Percentiles rank a stretch among this genome's conserved stretches.
phyloP scores from a whole-genome alignment of 257 asterid species.

The Euphrasia confusa region DNA sequence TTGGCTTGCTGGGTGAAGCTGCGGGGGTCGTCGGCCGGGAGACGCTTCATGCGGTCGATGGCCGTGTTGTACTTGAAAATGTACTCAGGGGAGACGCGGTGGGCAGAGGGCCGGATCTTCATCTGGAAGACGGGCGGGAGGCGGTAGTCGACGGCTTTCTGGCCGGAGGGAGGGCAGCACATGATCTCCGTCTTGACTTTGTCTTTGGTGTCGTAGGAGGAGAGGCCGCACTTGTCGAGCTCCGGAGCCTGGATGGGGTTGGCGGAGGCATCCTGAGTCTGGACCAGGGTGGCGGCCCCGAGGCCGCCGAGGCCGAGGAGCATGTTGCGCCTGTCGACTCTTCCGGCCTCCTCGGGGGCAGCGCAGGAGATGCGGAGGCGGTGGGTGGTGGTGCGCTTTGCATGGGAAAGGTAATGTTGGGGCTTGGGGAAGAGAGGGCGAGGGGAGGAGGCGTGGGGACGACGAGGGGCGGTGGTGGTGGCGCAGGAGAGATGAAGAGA shows the following conservation, averaged over 20 bases:
- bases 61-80: slow-evolving; percentile 29
- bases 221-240: slow-evolving; percentile 9
- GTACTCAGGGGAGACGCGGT: slow-evolving; percentile 22
- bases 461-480: too few species aligned
- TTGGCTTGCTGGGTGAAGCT: slow-evolving; percentile 31
- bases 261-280: not conserved
- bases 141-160: slow-evolving; percentile 15
- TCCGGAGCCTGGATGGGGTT: slow-evolving; percentile 5
- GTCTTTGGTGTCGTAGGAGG: not conserved
- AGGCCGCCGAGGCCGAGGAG: too few species aligned
- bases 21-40: slow-evolving; percentile 31
- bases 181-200: slow-evolving; percentile 4
- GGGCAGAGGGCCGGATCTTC: slow-evolving; percentile 29
- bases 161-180: slow-evolving; percentile 33
- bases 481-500: too few species aligned
- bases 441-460: not conserved
- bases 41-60: slow-evolving; percentile 27
- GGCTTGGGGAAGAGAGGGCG: too few species aligned
- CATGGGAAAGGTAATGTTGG: too few species aligned
- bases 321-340: too few species aligned
- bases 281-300: too few species aligned
- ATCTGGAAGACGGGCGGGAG: slow-evolving; percentile 26
- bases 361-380: too few species aligned
- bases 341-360: too few species aligned
- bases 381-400: too few species aligned